phyloP scores from a whole-genome alignment of 768 basidiomycete genomes.

The Boletus rufocinnamomeus region DNA sequence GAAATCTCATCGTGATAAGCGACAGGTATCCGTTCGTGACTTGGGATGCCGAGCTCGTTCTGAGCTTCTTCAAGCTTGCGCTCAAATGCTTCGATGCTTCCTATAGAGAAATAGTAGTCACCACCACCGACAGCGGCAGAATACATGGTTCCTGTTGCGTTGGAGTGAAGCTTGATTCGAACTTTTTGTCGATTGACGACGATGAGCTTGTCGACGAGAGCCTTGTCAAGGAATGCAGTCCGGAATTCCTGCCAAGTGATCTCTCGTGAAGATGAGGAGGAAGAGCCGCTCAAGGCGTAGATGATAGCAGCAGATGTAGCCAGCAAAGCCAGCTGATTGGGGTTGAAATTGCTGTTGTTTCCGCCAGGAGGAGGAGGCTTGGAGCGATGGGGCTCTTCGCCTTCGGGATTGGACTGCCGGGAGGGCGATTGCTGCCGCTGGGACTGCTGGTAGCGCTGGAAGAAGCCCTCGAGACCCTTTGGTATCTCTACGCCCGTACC shows the following conservation, averaged over 20 bases:
- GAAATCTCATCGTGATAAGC: conserved; percentile 96
- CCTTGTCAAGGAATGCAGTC: conserved; percentile 94
- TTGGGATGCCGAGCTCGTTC: conserved; percentile 87
- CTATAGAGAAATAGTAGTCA: conserved; percentile 95
- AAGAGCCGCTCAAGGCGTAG: conserved; percentile 55
- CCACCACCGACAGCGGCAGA: conserved; percentile 55
- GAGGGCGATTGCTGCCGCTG: conserved; percentile 34
- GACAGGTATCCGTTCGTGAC: conserved; percentile 92
- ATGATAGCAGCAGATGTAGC: conserved; percentile 63
- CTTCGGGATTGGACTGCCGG: conserved; percentile 30
- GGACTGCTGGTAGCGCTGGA: conserved; percentile 60
- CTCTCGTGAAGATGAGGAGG: conserved; percentile 65
- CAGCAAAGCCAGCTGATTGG: conserved; percentile 58
- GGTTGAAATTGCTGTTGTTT: conserved; percentile 53
- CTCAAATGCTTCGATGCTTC: conserved; percentile 96
- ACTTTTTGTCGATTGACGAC: conserved; percentile 92
- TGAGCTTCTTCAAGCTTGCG: conserved; percentile 94
- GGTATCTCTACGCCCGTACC: conserved; percentile 46
- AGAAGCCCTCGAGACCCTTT: conserved; percentile 76
- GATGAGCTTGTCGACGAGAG: conserved; percentile 89
- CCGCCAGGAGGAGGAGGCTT: conserved; percentile 52
- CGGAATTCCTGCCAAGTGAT: conserved; percentile 99
- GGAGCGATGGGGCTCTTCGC: conserved; percentile 37
- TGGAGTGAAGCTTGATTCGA: conserved; percentile 89
- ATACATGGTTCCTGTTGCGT: conserved; percentile 80